Evolutionary conservation across 306 rosid genomes (phyloP), one percentile per base, ranked within the genome.

Genomic region (Parietaria judaica): DNA sequence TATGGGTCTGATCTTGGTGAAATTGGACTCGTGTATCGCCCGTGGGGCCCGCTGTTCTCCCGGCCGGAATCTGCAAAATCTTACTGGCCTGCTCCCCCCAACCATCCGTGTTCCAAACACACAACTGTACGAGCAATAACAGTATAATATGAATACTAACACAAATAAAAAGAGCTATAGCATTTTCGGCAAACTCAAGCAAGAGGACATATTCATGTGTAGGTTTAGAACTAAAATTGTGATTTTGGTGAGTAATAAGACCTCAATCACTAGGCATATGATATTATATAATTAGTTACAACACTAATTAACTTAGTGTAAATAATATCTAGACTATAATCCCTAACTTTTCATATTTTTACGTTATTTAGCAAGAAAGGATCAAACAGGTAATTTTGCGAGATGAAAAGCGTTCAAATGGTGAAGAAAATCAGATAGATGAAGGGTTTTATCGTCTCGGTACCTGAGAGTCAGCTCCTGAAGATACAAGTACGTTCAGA

Each of bases 391-490:
- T 35, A 41, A 8, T 5, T 41, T 41, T 5, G 9, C 3, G 9
- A 41, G 45, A 39, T 5, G 9, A 41, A 5, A 41, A 49, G n/a
- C 14, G 53, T 49, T n/a, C 14, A 49, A 49, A 11, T 49, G 53
- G 14, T 11, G 53, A 49, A 49, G 53, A n/a, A 49, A 49, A 49
- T n/a, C n/a, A 10, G 15, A 49, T 10, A 5, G 53, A 49, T 5
- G 10, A 49, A 49, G 53, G 8, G 9, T 7, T 61, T 53, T 45
- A 14, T 70, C 54, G 58, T 34, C 51, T 69, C 66, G 76, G 3
- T 78, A 94, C 99, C 99, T 94, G 99, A 36, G 99, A 94, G 78
- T 94, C 99, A 4, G 99, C 99, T 68, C 97, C 99, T 11, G 99
- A 94, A 69, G 99, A 94, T 51, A 94, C 97, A 66, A 94, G 99